These are phyloP conservation scores for Saccharomyces hybrid DNA, from an alignment of 1,139 yeast species.

Conservation along the genomic window DNA sequence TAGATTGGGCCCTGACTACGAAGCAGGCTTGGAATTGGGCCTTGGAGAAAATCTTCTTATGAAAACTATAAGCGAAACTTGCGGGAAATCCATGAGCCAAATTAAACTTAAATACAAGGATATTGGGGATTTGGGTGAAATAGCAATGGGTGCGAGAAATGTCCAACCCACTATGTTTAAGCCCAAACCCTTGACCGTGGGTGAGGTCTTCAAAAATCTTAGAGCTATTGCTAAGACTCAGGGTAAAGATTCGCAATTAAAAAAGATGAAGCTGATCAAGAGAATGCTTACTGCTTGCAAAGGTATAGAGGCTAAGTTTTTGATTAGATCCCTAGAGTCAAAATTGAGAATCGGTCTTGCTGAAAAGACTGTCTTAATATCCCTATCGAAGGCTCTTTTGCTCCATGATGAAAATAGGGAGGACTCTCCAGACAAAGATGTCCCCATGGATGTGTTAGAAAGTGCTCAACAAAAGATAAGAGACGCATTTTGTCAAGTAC, in stretches of 20 bases:
- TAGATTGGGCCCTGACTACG: constrained; percentile 90
- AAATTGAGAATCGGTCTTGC: constrained; percentile 90
- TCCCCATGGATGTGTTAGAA: constrained; percentile 35
- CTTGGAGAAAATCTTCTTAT: constrained; percentile 82
- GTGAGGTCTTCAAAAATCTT: constrained; percentile 63
- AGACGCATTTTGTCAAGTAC: constrained; percentile 86
- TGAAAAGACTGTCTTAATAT: constrained; percentile 79
- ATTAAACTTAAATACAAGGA: constrained; percentile 68
- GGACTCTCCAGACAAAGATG: constrained; percentile 10
- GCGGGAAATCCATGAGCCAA: constrained; percentile 68
- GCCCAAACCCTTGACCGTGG: constrained; percentile 71
- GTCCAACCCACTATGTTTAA: constrained; percentile 91
- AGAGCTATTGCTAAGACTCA: constrained; percentile 69
- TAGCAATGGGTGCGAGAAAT: constrained; percentile 75
- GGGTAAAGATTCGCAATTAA: constrained; percentile 79
- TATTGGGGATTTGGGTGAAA: constrained; percentile 83
- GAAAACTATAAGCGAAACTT: constrained; percentile 84
- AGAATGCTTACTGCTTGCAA: constrained; percentile 80
- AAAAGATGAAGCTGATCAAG: constrained; percentile 70
- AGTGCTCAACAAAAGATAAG: constrained; percentile 71
- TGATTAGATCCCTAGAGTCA: constrained; percentile 86
- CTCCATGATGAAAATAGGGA: constrained; percentile 42
- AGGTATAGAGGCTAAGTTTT: constrained; percentile 81
- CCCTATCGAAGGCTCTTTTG: constrained; percentile 76
- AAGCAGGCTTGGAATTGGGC: constrained; percentile 77